A percentile compares a stretch with the other conserved stretches of the same genome.
Evolutionary conservation across 1,139 yeast species (phyloP).

Genomic region (Citeromyces siamensis): DNA sequence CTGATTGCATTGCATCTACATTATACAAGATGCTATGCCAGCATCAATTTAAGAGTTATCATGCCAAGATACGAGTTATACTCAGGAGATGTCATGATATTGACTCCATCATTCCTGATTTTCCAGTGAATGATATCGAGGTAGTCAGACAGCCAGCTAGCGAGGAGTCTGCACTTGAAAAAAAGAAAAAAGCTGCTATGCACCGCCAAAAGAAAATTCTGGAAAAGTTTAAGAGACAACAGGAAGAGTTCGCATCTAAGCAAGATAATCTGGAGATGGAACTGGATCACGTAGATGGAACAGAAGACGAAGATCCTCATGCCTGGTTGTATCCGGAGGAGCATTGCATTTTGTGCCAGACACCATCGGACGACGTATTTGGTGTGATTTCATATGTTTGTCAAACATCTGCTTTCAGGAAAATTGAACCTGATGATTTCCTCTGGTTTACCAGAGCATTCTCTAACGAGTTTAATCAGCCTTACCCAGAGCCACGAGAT

Average conservation of each 20-base stretch:
- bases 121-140: not conserved
- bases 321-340: conserved; percentile 68
- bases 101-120: conserved; percentile 8
- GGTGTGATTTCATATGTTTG: conserved; percentile 59
- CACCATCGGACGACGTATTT: conserved; percentile 66
- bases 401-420: conserved; percentile 47
- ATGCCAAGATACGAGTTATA: conserved; percentile 42
- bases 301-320: conserved; percentile 15
- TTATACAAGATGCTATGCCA: conserved; percentile 30
- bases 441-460: conserved; percentile 62
- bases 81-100: conserved; percentile 13
- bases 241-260: conserved; percentile 19
- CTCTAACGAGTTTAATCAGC: conserved; percentile 32
- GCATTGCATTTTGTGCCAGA: conserved; percentile 82
- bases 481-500: conserved; percentile 18
- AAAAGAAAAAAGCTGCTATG: conserved; percentile 33
- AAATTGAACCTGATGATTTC: conserved; percentile 47
- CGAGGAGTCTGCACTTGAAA: conserved; percentile 25
- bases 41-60: conserved; percentile 28
- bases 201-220: conserved; percentile 34
- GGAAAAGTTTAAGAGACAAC: conserved; percentile 41
- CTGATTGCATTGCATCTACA: conserved; percentile 23
- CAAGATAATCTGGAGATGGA: conserved; percentile 18
- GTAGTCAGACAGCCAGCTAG: not conserved
- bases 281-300: conserved; percentile 16